Conservation (phyloP, 192 early-diverging fungal species). For the Backusella westeae region DNA sequence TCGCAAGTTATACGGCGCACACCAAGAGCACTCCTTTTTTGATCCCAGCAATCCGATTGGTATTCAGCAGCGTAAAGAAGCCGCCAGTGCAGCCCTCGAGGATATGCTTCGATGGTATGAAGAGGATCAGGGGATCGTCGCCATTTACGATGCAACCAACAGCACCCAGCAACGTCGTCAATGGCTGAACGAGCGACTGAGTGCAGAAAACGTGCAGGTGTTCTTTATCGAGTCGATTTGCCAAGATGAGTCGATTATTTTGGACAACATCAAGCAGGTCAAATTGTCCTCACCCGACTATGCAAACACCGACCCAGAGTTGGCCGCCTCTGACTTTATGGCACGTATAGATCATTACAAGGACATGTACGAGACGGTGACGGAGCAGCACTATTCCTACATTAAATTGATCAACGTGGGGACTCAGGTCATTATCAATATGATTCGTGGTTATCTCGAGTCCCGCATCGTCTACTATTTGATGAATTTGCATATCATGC, state of each 20-base stretch:
- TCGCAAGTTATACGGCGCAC: conserved; percentile 80
- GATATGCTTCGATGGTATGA: conserved; percentile 95
- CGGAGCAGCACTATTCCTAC: conserved; percentile 72
- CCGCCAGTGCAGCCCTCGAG: conserved; percentile 78
- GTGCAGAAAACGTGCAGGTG: conserved; percentile 76
- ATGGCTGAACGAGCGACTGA: conserved; percentile 68
- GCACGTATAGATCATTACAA: conserved; percentile 92
- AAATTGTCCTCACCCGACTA: conserved; percentile 97
- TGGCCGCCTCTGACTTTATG: conserved; percentile 87
- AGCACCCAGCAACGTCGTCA: conserved; percentile 81
- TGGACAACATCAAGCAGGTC: conserved; percentile 93
- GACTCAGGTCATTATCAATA: conserved; percentile 86
- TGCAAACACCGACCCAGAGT: conserved; percentile 79
- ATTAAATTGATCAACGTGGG: conserved; percentile 97
- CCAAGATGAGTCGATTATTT: conserved; percentile 83
- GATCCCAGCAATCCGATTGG: conserved; percentile 79
- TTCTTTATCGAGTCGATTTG: conserved; percentile 98
- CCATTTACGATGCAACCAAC: conserved; percentile 99
- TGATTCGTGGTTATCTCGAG: conserved; percentile 93
- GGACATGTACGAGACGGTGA: conserved; percentile 86
- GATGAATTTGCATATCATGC: conserved; percentile 98
- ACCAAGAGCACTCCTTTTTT: conserved; percentile 84
- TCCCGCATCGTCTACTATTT: conserved; percentile 97
- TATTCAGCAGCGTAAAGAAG: conserved; percentile 69
- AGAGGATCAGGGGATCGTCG: conserved; percentile 78